A percentile compares a stretch with the other conserved stretches of the same genome.
Conservation (phyloP, 441 rosid species). For the Cnidoscolus chayamansa region DNA sequence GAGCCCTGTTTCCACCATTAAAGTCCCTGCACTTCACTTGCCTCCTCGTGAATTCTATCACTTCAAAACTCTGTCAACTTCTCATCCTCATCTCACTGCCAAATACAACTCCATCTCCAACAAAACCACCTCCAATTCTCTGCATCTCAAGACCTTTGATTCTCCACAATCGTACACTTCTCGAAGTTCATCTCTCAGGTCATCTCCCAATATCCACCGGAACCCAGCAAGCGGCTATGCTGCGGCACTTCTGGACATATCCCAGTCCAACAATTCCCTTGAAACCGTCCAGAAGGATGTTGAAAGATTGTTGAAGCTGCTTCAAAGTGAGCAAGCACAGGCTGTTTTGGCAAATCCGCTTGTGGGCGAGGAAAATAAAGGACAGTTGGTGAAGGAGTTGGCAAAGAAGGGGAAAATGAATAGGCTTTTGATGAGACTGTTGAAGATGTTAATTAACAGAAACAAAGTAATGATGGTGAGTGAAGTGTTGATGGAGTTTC, state of each 20-base stretch:
- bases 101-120: conserved; percentile 26
- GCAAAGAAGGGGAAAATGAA: conserved; percentile 38
- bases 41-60: conserved; percentile 30
- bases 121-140: conserved; percentile 1
- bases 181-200: neutral
- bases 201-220: conserved; percentile 33
- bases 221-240: conserved; percentile 61
- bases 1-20: conserved; percentile 46
- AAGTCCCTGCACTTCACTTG: conserved; percentile 34
- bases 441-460: conserved; percentile 47
- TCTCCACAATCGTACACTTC: conserved; percentile 24
- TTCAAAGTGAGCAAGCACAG: conserved; percentile 24
- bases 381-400: conserved; percentile 34
- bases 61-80: conserved; percentile 28
- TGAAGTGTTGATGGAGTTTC: conserved; percentile 57
- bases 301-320: conserved; percentile 34
- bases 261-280: conserved; percentile 44
- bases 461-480: conserved; percentile 39
- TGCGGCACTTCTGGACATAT: conserved; percentile 56
- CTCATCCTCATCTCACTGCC: conserved; percentile 29
- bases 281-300: conserved; percentile 43
- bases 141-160: conserved; percentile 19
- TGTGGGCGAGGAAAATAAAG: conserved; percentile 40
- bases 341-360: conserved; percentile 25
- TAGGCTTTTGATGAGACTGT: conserved; percentile 38